Conservation (phyloP, 2,329 filamentous ascomycete genomes). For the Apiospora saccharicola region DNA sequence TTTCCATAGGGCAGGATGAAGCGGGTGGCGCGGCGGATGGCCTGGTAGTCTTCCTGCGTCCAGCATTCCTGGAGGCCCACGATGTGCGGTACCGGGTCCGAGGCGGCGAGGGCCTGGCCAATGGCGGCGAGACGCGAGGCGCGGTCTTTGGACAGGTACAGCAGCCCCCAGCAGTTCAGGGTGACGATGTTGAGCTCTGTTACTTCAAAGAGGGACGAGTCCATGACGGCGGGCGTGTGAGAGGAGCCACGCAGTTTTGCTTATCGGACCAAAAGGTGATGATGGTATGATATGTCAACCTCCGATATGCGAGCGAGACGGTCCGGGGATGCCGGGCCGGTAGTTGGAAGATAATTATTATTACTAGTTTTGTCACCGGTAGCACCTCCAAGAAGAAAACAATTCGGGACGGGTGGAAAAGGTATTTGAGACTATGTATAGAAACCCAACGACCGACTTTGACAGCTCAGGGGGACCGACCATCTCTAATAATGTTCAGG, state of each 20-base stretch:
- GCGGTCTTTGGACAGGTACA: slow-evolving; percentile 82
- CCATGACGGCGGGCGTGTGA: slow-evolving; percentile 32
- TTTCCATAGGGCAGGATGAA: slow-evolving; percentile 86
- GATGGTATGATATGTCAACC: neutral
- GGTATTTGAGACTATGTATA: neutral
- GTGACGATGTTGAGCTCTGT: slow-evolving; percentile 80
- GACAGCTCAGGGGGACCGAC: slow-evolving; percentile 1
- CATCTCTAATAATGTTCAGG: neutral
- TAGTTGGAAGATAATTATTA: neutral
- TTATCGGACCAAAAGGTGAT: neutral
- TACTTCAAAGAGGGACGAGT: slow-evolving; percentile 59
- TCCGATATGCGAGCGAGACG: neutral
- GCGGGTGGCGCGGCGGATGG: slow-evolving; percentile 76
- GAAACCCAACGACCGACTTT: neutral
- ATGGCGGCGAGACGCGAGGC: slow-evolving; percentile 83
- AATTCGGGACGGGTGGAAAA: neutral
- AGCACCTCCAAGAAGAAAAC: neutral
- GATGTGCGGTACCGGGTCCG: slow-evolving; percentile 76
- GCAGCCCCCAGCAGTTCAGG: slow-evolving; percentile 97
- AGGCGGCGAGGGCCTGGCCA: slow-evolving; percentile 76
- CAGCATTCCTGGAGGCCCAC: slow-evolving; percentile 97
- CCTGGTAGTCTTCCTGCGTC: slow-evolving; percentile 83
- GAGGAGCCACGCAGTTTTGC: too few species aligned
- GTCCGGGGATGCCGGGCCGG: neutral
- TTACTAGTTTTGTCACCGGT: neutral